Evolutionary conservation across 148 eudicot species (phyloP).

Genomic region (Fallopia convolvulus): DNA sequence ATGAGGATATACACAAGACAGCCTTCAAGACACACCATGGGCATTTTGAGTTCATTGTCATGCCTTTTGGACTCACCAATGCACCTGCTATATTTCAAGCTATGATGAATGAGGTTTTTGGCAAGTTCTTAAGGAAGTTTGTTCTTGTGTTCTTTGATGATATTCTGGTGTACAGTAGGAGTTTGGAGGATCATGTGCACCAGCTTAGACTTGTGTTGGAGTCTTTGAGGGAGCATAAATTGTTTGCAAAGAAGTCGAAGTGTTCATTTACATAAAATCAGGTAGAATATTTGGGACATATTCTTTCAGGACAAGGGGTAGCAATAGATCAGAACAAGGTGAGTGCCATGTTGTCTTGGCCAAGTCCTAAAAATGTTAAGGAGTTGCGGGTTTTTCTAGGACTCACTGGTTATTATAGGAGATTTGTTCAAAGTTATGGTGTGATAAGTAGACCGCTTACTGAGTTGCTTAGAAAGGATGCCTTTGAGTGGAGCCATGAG

Average conservation of each 20-base stretch:
- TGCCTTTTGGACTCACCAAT: too few relatives aligned
- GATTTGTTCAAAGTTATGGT: conserved; percentile 11
- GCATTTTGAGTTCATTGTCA: too few relatives aligned
- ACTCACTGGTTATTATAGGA: background rate
- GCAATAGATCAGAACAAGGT: background rate
- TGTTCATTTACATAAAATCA: background rate
- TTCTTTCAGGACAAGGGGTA: background rate
- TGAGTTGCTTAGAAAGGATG: background rate
- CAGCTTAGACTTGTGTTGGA: background rate
- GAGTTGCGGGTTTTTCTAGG: background rate
- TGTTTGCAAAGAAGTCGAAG: background rate
- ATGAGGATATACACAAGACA: too few relatives aligned
- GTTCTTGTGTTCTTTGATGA: too few relatives aligned
- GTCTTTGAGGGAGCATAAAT: background rate
- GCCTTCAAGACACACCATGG: too few relatives aligned
- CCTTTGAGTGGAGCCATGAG: background rate
- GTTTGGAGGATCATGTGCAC: background rate
- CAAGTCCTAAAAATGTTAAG: background rate
- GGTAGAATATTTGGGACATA: conserved; percentile 4
- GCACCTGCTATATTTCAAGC: too few relatives aligned
- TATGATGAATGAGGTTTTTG: too few relatives aligned
- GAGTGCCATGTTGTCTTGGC: conserved; percentile 2
- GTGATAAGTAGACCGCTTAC: background rate
- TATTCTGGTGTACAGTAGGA: too few relatives aligned
- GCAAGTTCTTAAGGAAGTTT: too few relatives aligned